A percentile compares a stretch with the other conserved stretches of the same genome.
Evolutionary conservation across 2,329 filamentous ascomycete genomes (phyloP).

Genomic region (Hypoxylon sp.): DNA sequence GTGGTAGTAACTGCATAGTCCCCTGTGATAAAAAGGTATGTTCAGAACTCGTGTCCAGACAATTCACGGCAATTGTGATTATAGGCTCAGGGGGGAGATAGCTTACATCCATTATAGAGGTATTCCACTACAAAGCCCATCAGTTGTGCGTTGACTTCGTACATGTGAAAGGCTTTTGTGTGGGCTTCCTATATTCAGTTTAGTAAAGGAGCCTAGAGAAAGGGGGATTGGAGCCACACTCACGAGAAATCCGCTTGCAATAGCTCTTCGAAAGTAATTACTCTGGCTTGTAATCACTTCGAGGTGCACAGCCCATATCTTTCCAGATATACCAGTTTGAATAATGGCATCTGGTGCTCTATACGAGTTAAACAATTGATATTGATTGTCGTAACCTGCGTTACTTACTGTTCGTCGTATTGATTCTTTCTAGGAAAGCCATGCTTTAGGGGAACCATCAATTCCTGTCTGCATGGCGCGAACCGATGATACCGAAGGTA

Average conservation of each 20-base stretch:
- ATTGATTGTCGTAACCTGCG: background rate
- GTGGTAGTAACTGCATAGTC: background rate
- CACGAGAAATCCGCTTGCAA: background rate
- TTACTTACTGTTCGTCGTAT: background rate
- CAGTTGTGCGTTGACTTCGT: background rate
- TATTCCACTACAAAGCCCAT: conserved; percentile 10
- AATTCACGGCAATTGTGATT: background rate
- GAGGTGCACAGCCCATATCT: background rate
- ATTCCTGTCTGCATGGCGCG: background rate
- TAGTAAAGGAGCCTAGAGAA: background rate
- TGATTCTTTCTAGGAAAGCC: background rate
- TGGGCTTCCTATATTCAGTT: background rate
- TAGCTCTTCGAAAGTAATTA: background rate
- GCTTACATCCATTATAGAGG: conserved; percentile 16
- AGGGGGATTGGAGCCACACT: background rate
- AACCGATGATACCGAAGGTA: background rate
- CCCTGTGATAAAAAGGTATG: background rate
- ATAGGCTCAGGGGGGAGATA: background rate
- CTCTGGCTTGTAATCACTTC: background rate
- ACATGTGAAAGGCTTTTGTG: background rate
- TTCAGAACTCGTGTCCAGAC: background rate
- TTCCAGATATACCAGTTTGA: background rate
- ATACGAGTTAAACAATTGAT: background rate
- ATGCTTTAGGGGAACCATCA: background rate
- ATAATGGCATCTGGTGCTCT: background rate